Conservation (phyloP, 352 stramenopile species). For the Phytophthora multivora region DNA sequence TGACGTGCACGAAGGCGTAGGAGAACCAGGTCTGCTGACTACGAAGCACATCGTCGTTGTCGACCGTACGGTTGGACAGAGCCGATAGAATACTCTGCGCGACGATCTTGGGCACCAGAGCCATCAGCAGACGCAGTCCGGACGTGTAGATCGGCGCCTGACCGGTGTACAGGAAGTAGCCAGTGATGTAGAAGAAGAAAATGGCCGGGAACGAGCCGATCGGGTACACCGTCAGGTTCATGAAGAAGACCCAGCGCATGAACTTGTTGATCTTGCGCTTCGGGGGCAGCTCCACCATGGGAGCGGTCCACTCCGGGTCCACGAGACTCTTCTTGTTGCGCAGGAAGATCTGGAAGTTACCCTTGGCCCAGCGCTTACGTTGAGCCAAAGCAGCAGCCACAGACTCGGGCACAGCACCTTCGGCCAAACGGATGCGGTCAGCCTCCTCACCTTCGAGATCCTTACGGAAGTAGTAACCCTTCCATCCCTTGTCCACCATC, state of each 20-base stretch:
- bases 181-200: conserved; percentile 81
- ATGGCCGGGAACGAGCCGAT: conserved; percentile 76
- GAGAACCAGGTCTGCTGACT: conserved; percentile 82
- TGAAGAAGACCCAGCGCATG: conserved; percentile 84
- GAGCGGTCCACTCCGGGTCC: conserved; percentile 60
- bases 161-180: conserved; percentile 76
- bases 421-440: conserved; percentile 70
- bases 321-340: conserved; percentile 70
- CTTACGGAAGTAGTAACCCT: conserved; percentile 79
- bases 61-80: conserved; percentile 72
- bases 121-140: conserved; percentile 66
- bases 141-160: conserved; percentile 77
- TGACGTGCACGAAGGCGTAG: conserved; percentile 75
- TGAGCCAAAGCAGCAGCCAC: conserved; percentile 63
- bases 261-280: conserved; percentile 78
- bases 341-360: conserved; percentile 79
- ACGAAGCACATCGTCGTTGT: conserved; percentile 76
- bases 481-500: conserved; percentile 85
- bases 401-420: conserved; percentile 70
- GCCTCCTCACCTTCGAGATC: conserved; percentile 71
- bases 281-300: conserved; percentile 51
- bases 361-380: conserved; percentile 78
- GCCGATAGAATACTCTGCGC: conserved; percentile 69
- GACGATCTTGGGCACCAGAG: conserved; percentile 76
- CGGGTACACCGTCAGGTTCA: conserved; percentile 79